Percentiles rank a stretch among this genome's conserved stretches.
These are phyloP conservation scores for Venturia aucupariae DNA, from an alignment of 2,329 filamentous ascomycete species.

Conservation along the genomic window DNA sequence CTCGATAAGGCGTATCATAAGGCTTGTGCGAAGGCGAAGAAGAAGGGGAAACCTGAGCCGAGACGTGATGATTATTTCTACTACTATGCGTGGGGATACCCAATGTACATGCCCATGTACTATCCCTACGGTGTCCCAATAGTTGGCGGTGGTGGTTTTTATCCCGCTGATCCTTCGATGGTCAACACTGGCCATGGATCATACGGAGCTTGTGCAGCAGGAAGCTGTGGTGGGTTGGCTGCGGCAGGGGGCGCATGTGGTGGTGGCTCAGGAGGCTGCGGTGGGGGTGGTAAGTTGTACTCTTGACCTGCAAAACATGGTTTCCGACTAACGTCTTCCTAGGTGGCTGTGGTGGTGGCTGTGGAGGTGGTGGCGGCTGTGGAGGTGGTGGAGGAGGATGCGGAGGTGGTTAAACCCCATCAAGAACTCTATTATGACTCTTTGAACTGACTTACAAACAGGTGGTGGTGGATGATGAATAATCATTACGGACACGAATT, in stretches of 20 bases:
- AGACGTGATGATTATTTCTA: conserved; percentile 29
- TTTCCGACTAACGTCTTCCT: not conserved
- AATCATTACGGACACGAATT: not conserved
- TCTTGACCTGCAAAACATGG: conserved; percentile 17
- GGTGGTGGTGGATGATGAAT: not conserved
- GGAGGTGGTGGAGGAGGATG: conserved; percentile 7
- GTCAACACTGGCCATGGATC: conserved; percentile 32
- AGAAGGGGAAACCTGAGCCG: conserved; percentile 29
- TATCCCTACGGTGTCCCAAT: conserved; percentile 39
- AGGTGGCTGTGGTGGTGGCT: not conserved
- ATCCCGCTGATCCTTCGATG: conserved; percentile 37
- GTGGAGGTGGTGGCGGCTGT: not conserved
- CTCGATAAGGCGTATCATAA: conserved; percentile 49
- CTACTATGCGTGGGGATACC: conserved; percentile 37
- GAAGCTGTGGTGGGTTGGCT: conserved; percentile 38
- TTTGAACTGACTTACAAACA: not conserved
- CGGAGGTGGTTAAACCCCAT: not conserved
- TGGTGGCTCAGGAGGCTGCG: conserved; percentile 25
- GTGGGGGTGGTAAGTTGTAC: conserved; percentile 24
- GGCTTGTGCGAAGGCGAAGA: conserved; percentile 28
- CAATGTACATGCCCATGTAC: conserved; percentile 36
- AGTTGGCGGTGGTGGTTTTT: conserved; percentile 28
- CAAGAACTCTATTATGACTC: not conserved
- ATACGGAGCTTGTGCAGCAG: conserved; percentile 39
- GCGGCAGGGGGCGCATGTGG: conserved; percentile 23